These are phyloP conservation scores for Verticillium longisporum DNA, from an alignment of 2,329 filamentous ascomycete species.

Conservation along the genomic window DNA sequence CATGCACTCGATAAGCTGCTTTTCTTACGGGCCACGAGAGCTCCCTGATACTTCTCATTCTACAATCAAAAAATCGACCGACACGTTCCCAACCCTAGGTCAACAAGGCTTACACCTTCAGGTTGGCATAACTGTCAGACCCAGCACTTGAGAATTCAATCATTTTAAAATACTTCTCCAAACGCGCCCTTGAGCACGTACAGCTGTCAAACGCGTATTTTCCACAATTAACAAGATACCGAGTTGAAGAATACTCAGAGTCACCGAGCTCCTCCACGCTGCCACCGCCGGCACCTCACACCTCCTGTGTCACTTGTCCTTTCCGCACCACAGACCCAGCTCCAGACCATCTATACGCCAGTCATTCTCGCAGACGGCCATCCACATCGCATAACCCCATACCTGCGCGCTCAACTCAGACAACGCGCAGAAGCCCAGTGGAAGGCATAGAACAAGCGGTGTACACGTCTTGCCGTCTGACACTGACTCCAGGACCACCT, in stretches of 20 bases:
- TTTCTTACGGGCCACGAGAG: no score
- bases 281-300: neutral
- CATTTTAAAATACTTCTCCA: no score
- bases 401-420: neutral
- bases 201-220: no score
- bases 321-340: neutral
- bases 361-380: neutral
- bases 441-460: constrained; percentile 2
- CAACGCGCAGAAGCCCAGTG: neutral
- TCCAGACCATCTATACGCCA: neutral
- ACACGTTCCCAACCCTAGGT: no score
- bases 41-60: no score
- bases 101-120: no score
- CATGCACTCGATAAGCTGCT: no score
- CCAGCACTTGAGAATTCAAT: neutral
- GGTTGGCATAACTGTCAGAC: neutral
- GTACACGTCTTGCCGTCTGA: neutral
- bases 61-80: no score
- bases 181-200: no score
- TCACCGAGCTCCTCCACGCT: neutral
- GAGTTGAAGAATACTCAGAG: no score
- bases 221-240: no score
- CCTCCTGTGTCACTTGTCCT: neutral
- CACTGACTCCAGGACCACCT: neutral
- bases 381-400: neutral